These are phyloP conservation scores for Fimicolochytrium jonesii DNA, from an alignment of 192 early-diverging fungal genomes.

Conservation along the genomic window DNA sequence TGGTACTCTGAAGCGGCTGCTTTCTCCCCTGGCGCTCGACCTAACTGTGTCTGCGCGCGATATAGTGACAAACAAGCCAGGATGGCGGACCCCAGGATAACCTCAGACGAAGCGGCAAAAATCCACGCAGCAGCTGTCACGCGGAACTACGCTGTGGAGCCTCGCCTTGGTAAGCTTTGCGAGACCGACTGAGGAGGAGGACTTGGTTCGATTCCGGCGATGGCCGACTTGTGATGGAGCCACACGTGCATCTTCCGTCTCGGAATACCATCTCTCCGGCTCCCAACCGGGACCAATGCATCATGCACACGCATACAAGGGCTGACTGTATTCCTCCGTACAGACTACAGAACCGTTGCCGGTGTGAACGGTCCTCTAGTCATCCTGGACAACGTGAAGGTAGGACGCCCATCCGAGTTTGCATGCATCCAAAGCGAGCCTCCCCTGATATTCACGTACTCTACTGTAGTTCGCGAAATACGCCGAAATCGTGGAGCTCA, in stretches of 20 bases:
- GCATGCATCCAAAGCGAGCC: background rate
- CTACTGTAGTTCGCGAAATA: constrained; percentile 82
- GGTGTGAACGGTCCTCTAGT: constrained; percentile 98
- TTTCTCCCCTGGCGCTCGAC: no score
- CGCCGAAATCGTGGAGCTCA: constrained; percentile 94
- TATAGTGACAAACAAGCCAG: no score
- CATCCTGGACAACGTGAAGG: constrained; percentile 98
- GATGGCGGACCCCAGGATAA: constrained; percentile 31
- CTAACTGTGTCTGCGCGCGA: no score
- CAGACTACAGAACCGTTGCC: constrained; percentile 95
- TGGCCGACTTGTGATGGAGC: no score
- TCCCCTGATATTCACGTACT: background rate
- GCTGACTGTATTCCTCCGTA: no score
- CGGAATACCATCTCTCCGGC: no score
- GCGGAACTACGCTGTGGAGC: constrained; percentile 78
- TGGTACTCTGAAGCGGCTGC: no score
- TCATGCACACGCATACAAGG: no score
- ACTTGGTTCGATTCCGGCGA: background rate
- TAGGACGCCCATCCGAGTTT: constrained; percentile 24
- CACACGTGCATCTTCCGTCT: no score
- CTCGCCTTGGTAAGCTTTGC: constrained; percentile 84
- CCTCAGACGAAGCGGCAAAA: constrained; percentile 62
- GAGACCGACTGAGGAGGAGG: background rate
- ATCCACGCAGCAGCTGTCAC: constrained; percentile 85
- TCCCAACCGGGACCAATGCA: no score